Conservation (phyloP, 2,329 filamentous ascomycete species). For the Cadophora luteo-olivacea region DNA sequence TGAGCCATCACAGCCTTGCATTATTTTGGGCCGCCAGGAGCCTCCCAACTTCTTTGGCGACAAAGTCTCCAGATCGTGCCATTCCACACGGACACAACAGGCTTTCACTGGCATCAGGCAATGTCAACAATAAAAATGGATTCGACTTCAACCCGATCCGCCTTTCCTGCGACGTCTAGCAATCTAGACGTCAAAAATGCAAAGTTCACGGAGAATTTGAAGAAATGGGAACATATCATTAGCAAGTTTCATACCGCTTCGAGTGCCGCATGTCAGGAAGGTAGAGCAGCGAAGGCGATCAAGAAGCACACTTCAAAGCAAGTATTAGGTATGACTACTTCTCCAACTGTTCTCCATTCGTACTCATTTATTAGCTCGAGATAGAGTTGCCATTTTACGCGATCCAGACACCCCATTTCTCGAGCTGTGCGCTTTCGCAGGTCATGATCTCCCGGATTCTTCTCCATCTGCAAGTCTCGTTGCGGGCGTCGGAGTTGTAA, state of each 20-base stretch:
- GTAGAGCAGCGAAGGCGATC: conserved; percentile 14
- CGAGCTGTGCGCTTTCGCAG: conserved; percentile 48
- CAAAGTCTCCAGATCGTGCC: not conserved
- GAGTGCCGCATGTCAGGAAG: conserved; percentile 17
- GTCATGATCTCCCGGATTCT: conserved; percentile 46
- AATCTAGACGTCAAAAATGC: conserved; percentile 6
- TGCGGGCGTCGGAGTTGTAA: conserved; percentile 48
- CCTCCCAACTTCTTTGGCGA: not conserved
- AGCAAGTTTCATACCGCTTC: conserved; percentile 15
- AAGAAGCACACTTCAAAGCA: conserved; percentile 23
- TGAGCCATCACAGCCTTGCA: not conserved
- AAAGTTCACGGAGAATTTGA: conserved; percentile 20
- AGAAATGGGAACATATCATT: conserved; percentile 24
- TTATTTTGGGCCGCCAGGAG: not conserved
- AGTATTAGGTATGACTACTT: conserved; percentile 17
- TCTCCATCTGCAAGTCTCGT: conserved; percentile 48
- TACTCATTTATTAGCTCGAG: conserved; percentile 43
- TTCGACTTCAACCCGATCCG: not conserved
- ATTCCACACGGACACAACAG: not conserved
- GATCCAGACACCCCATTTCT: conserved; percentile 50
- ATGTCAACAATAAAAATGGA: not conserved
- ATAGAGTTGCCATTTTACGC: conserved; percentile 47
- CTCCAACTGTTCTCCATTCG: too few relatives aligned
- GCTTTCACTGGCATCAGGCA: not conserved
- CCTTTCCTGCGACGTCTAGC: conserved; percentile 11